phyloP scores from a whole-genome alignment of 2,329 filamentous ascomycete genomes.

The Venturia asperata region DNA sequence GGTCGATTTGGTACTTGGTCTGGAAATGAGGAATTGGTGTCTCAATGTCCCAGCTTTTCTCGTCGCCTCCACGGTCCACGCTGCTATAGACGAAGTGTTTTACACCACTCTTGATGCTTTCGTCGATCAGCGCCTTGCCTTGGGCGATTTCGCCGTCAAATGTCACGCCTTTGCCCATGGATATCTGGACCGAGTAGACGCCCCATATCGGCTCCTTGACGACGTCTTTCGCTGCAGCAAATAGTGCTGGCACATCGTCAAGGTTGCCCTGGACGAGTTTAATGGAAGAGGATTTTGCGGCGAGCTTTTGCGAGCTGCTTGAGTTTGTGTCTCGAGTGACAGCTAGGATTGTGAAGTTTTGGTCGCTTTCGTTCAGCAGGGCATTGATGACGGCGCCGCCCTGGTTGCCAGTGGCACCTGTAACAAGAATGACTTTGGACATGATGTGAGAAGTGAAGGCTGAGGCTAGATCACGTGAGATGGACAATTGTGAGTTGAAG shows the following conservation, averaged over 20 bases:
- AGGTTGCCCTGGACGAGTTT: conserved; percentile 50
- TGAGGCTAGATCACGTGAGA: conserved; percentile 14
- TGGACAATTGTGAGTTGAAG: background rate
- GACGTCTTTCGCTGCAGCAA: conserved; percentile 39
- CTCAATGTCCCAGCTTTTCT: conserved; percentile 22
- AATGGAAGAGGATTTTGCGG: conserved; percentile 40
- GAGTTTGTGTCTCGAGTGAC: conserved; percentile 53
- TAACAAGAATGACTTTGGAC: conserved; percentile 37
- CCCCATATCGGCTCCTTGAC: conserved; percentile 45
- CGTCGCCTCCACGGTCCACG: conserved; percentile 31
- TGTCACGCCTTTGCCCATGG: conserved; percentile 28
- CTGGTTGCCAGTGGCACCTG: conserved; percentile 43
- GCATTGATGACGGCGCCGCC: conserved; percentile 39
- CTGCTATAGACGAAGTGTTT: conserved; percentile 34
- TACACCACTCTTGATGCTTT: conserved; percentile 28
- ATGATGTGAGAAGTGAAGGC: conserved; percentile 28
- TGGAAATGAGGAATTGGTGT: conserved; percentile 27
- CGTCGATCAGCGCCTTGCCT: conserved; percentile 34
- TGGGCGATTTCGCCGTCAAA: conserved; percentile 30
- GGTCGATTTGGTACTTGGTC: conserved; percentile 26
- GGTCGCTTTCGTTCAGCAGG: conserved; percentile 37
- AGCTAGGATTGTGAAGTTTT: conserved; percentile 48
- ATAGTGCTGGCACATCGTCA: conserved; percentile 43
- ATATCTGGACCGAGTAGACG: conserved; percentile 53
- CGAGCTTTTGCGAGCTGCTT: conserved; percentile 42